Evolutionary conservation across 192 early-diverging fungal species (phyloP), one percentile per base, ranked within the genome.

Genomic region (Diversispora eburnea): DNA sequence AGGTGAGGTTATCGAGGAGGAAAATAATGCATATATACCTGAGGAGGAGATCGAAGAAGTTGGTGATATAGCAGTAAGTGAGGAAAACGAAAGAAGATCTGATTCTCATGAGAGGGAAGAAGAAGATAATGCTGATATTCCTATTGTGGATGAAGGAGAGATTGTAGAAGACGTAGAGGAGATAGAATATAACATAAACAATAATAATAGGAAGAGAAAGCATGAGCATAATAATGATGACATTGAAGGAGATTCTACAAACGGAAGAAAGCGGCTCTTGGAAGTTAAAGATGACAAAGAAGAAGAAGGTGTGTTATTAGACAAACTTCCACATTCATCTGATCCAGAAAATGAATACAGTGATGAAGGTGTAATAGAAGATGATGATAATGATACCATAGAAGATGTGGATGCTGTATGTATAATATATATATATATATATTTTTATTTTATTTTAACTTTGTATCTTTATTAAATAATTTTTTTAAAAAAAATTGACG

Each of bases 321-420:
- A 62, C 17, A 62, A 62, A 9, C 22, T 17, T 42, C 33, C 39
- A 41, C 33, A 39, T 41, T 62, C 42, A 62, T 42, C 60, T 42
- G 60, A 2, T 2, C 25, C 25, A 33, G 25, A 33, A 33, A 33
- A 33, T 33, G 25, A 33, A 33, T 33, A 62, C 17, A 39, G 42
- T 17, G 60, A 62, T 10, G 60, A 62, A 42, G 60, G 60, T 41
- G 20, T 42, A 42, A 62, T 62, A 42, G 60, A 62, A 62, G 60
- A 62, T 17, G 42, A 20, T 39, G 56, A 61, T 33, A 33, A 33
- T 33, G 25, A 33, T 33, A 33, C 25, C 25, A 33, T 33, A 33
- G 25, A 33, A 33, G 25, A 33, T 33, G 25, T 33, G 25, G 25
- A 33, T 33, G 25, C 25, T 33, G 25, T 33, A 33, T 33, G 25